Conservation (phyloP, 2,329 filamentous ascomycete genomes). For the Trichophyton rubrum region DNA sequence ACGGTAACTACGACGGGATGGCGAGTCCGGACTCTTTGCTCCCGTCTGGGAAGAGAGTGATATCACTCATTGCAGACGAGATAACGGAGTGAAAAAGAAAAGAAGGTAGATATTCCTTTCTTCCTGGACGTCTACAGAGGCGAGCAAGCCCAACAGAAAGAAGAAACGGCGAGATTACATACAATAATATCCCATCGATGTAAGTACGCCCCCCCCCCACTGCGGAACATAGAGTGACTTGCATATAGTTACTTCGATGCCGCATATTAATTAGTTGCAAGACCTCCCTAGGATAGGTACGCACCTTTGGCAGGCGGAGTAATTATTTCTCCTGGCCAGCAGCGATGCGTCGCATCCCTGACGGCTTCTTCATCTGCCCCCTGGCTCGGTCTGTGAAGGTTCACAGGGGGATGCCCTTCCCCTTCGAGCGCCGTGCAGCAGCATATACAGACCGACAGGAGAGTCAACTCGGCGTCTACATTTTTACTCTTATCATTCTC, state of each 20-base stretch:
- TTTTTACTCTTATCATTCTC: too few species aligned
- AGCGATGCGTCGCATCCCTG: not conserved
- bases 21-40: not conserved
- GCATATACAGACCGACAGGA: too few species aligned
- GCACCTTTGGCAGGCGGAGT: too few species aligned
- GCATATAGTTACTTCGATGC: too few species aligned
- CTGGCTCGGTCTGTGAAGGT: not conserved
- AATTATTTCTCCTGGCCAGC: too few species aligned
- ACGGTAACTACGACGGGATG: not conserved
- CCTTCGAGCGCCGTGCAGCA: slow-evolving; percentile 1
- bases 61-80: not conserved
- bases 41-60: too few species aligned
- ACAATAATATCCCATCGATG: not conserved
- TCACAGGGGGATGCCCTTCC: not conserved
- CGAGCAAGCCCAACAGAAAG: not conserved
- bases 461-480: too few species aligned
- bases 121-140: not conserved
- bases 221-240: not conserved
- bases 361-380: not conserved
- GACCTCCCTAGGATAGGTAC: too few species aligned
- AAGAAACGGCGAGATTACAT: not conserved
- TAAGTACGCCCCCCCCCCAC: not conserved
- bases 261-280: too few species aligned
- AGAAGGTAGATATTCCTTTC: not conserved
- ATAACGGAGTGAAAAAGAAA: not conserved